Percentiles rank a stretch among this genome's conserved stretches.
Conservation (phyloP, 306 rosid genomes). For the Lathyrus sativus region DNA sequence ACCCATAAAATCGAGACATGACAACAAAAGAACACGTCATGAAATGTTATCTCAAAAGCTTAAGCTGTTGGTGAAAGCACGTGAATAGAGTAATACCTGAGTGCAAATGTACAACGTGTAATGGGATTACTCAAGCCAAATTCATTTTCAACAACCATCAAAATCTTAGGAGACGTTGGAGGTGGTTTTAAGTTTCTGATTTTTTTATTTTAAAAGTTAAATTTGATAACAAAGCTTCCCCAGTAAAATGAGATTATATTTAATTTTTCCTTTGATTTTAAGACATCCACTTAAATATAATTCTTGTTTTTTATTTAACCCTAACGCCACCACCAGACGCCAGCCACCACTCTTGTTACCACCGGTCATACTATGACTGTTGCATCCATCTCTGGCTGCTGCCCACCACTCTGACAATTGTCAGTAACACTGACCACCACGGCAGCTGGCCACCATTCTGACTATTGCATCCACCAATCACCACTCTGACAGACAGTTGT, state of each 20-base stretch:
- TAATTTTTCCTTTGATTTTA: neutral
- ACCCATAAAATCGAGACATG: conserved; percentile 20
- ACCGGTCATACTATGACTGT: neutral
- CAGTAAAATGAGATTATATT: too few species aligned
- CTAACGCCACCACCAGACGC: neutral
- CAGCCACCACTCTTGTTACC: neutral
- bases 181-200: neutral
- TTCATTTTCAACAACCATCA: conserved; percentile 28
- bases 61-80: conserved; percentile 15
- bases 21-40: too few species aligned
- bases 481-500: neutral
- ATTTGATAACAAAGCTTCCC: neutral
- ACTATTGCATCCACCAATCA: neutral
- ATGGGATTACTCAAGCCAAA: conserved; percentile 28
- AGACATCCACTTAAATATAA: too few species aligned
- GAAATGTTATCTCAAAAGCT: neutral
- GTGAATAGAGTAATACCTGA: neutral
- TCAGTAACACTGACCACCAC: neutral
- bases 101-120: conserved; percentile 15
- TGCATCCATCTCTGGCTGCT: neutral
- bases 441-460: neutral
- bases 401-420: neutral
- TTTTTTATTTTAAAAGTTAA: neutral
- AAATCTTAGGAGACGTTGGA: conserved; percentile 1
- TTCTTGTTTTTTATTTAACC: too few species aligned